These are phyloP conservation scores for Solanum chmielewskii DNA, from an alignment of 257 asterid species.

Conservation along the genomic window DNA sequence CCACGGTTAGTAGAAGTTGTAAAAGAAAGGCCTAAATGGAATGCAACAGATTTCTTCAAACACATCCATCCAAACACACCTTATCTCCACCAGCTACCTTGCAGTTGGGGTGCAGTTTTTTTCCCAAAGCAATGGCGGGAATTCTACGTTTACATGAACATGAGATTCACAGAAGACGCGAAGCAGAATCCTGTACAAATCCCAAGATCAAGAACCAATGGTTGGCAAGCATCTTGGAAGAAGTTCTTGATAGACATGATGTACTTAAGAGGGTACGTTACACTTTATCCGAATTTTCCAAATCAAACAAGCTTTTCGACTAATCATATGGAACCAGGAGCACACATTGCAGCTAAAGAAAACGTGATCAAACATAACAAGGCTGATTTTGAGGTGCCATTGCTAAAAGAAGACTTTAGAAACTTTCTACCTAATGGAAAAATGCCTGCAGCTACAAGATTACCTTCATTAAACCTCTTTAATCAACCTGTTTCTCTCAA, in stretches of 20 bases:
- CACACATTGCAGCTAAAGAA: slow-evolving; percentile 83
- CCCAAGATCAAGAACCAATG: slow-evolving; percentile 93
- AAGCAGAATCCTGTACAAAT: slow-evolving; percentile 88
- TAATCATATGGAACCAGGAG: slow-evolving; percentile 95
- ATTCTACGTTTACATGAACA: slow-evolving; percentile 91
- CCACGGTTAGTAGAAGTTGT: slow-evolving; percentile 88
- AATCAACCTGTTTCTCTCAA: slow-evolving; percentile 77
- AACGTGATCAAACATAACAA: slow-evolving; percentile 69
- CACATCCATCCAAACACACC: slow-evolving; percentile 82
- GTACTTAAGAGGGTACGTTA: slow-evolving; percentile 80
- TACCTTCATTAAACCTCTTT: slow-evolving; percentile 72
- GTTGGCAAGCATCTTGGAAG: slow-evolving; percentile 99
- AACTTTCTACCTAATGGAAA: slow-evolving; percentile 57
- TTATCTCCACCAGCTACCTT: slow-evolving; percentile 86
- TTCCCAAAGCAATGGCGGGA: slow-evolving; percentile 95
- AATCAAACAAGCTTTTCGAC: slow-evolving; percentile 88
- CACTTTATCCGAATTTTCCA: slow-evolving; percentile 82
- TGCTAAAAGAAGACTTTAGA: slow-evolving; percentile 59
- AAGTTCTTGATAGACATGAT: slow-evolving; percentile 89
- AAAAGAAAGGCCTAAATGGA: slow-evolving; percentile 93
- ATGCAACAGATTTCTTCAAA: slow-evolving; percentile 67
- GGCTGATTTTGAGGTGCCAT: slow-evolving; percentile 78
- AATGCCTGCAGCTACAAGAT: slow-evolving; percentile 71
- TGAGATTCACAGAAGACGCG: slow-evolving; percentile 76
- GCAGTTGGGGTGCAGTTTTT: slow-evolving; percentile 95